Base-by-base conservation (phyloP, 192 early-diverging fungal genomes). In the Coemansia sp. region DNA sequence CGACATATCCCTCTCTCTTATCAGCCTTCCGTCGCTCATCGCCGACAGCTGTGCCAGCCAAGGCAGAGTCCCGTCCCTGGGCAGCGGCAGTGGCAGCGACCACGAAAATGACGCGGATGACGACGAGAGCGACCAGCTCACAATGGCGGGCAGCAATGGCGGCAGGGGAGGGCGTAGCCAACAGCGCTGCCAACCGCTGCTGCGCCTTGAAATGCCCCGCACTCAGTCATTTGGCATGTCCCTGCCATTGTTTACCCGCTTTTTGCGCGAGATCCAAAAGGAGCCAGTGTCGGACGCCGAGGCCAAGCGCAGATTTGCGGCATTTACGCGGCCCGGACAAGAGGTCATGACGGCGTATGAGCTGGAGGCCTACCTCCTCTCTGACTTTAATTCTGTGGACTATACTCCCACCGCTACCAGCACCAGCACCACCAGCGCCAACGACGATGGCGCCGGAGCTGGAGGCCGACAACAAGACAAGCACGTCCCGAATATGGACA, bases 261-360 rank as follows among this genome's bases (percentile, higher is more conserved):
- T 73, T 64, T 41, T 82, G 63, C 74, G 70, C 22, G 79, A 82
- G 27, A 51, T 67, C 11, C 79, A 82, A 22, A 76, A 82, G 57
- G 79, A 76, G 29, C 12, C 22, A 9, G 43, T 82, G n/a, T 47
- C 47, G 0, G 61, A 76, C 22, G 51, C 64, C 19, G 65, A 67
- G 36, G 46, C 67, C 8, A 67, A 69, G 54, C 62, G 46, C 22
- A 61, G 70, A 12, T 82, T 82, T 49, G 36, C 53, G 12, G 60
- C 74, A 22, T 82, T 82, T 67, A 67, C 65, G 9, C 43, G 45
- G 12, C 39, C 46, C 9, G 74, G 45, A 5, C 67, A 58, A 35
- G 59, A 73, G 22, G 39, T 61, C 17, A 76, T 82, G 79, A 57
- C 67, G 9, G 58, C 73, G 15, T 82, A 71, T 36, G 79, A 73